Evolutionary conservation across 345 rosid genomes (phyloP), one percentile per base, ranked within the genome.

Genomic region (Eucalyptus curtisii): DNA sequence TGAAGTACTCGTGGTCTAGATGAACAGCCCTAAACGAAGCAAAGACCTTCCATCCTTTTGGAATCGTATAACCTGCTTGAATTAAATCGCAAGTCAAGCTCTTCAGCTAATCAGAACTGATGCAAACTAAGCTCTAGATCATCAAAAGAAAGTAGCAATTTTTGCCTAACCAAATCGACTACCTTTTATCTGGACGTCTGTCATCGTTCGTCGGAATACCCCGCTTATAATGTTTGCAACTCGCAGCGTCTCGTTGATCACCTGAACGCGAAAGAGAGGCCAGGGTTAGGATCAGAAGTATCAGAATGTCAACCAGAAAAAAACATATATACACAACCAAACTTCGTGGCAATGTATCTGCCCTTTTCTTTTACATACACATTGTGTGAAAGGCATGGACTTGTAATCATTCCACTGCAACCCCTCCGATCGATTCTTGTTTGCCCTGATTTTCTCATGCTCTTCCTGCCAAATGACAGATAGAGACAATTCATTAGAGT

Each of bases 381-480:
- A 97, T 87, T 96, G 99, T 90, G 99, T 98, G 92, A 98, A 98
- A 27, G 98, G 96, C 99, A 98, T 98, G 52, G 99, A 94, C 92
- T 97, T 98, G 90, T 97, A 98, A 91, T 98, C 99, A 91, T 87
- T 91, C 99, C 99, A 98, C 88, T 94, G 95, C 22, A 98, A 95
- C 71, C 93, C 95, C 61, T 92, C 92, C 1, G 92, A 88, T 55
- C 92, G 92, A 15, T 89, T 87, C 91, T 95, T 97, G 91, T 61
- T 93, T n/a, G 92, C 96, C 86, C 95, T 95, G 30, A 98, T 96
- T 91, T 90, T 92, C 30, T 94, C 98, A 47, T 97, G 99, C 91
- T 97, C 99, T 90, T 95, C 99, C 99, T 97, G 95, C 64, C 42
- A 81, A 52, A 49, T 15, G 40, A 47, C 33, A 53, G 47, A n/a